These are phyloP conservation scores for Pythium oligandrum DNA, from an alignment of 352 stramenopile species.

Conservation along the genomic window DNA sequence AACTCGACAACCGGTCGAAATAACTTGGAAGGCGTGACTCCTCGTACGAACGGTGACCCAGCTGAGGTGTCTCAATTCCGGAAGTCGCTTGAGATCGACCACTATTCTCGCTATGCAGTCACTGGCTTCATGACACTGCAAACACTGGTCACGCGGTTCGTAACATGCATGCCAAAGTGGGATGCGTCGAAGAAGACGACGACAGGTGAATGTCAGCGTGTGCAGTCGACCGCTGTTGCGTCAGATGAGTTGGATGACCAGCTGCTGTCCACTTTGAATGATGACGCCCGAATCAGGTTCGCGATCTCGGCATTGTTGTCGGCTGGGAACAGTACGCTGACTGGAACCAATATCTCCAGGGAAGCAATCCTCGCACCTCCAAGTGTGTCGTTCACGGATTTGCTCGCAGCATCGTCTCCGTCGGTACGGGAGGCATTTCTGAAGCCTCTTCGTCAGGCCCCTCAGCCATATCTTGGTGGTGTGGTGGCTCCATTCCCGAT, in stretches of 20 bases:
- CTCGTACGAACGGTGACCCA: constrained; percentile 28
- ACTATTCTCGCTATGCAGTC: constrained; percentile 41
- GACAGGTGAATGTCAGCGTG: constrained; percentile 36
- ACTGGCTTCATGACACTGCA: constrained; percentile 59
- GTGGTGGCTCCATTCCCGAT: constrained; percentile 54
- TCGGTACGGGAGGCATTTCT: constrained; percentile 27
- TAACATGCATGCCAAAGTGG: constrained; percentile 53
- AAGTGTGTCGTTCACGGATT: constrained; percentile 18
- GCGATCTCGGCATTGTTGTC: constrained; percentile 18
- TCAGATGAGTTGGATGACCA: constrained; percentile 25
- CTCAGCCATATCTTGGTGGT: constrained; percentile 45
- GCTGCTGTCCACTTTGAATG: constrained; percentile 33
- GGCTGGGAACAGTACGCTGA: no score
- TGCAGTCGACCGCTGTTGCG: constrained; percentile 25
- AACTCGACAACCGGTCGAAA: constrained; percentile 38
- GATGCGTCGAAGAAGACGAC: constrained; percentile 30
- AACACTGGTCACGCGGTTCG: constrained; percentile 57
- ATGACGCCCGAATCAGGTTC: constrained; percentile 38
- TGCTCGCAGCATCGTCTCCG: neutral
- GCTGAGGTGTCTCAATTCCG: constrained; percentile 29
- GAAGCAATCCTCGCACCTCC: neutral
- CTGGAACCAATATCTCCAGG: no score
- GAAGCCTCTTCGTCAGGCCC: constrained; percentile 45
- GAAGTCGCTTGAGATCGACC: constrained; percentile 26
- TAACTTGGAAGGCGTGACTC: constrained; percentile 22